These are phyloP conservation scores for Erucastrum elatum DNA, from an alignment of 345 rosid genomes.

Conservation along the genomic window DNA sequence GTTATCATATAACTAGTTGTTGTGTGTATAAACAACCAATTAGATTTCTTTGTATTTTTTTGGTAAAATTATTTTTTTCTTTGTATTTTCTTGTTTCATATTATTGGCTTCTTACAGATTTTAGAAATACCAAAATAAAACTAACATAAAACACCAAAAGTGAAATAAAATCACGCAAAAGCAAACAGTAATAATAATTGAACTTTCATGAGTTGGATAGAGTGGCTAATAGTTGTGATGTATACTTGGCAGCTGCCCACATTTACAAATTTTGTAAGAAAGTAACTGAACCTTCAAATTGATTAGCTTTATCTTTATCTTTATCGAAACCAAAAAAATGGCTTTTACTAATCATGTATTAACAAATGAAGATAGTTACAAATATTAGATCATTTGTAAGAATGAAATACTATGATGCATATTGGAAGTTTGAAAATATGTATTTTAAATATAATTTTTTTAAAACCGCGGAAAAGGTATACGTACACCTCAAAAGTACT, in stretches of 20 bases:
- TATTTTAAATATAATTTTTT: not conserved
- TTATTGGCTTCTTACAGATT: not conserved
- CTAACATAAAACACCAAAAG: not conserved
- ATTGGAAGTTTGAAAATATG: not conserved
- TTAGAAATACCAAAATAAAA: not conserved
- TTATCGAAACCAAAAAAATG: not conserved
- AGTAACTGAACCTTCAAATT: not conserved
- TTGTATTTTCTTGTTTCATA: not conserved
- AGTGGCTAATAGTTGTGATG: not conserved
- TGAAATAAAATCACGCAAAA: not conserved
- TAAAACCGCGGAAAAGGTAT: not conserved
- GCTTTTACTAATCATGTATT: not conserved
- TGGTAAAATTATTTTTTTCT: no score
- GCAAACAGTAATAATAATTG: not conserved
- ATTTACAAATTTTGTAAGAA: not conserved
- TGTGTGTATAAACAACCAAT: not conserved
- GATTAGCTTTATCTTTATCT: not conserved
- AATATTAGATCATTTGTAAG: not conserved
- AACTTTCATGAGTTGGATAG: not conserved
- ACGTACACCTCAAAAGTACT: not conserved
- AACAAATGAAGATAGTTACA: not conserved
- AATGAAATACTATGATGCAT: not conserved
- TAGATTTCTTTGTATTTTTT: not conserved
- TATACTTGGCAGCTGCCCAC: not conserved
- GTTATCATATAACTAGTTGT: not conserved